Base-by-base conservation (phyloP, 257 asterid genomes). In the Handroanthus guayacan region DNA sequence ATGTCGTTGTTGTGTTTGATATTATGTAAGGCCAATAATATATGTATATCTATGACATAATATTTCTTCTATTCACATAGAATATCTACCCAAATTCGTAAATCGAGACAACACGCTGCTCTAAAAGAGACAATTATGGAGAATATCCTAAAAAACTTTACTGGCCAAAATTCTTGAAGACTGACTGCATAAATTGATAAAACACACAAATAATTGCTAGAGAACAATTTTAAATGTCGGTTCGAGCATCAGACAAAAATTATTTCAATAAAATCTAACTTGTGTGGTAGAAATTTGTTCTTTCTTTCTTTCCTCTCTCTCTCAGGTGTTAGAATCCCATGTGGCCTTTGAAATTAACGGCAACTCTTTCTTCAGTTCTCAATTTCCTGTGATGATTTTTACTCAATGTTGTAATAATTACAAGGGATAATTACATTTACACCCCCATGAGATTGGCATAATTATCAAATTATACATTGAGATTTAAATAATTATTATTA, bases 191-290 rank as follows among this genome's bases (percentile, higher is more conserved):
- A 2, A 17, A 25, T 1, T 25, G 31, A 25, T 25, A 25, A 25
- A 25, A 25, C 31, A 25, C 1, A 3, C 1, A 12, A 11, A 39
- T 39, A 68, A 6, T 51, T 47, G 65, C n/a, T 18, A 12, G 39
- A 39, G 50, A 74, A 2, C 57, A 20, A 37, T 12, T n/a, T 25
- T 16, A 57, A 16, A 74, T 69, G 80, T 81, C 86, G 81, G 85
- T 76, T 79, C 5, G 44, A 69, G 60, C n/a, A 75, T 36, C 60
- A 76, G 86, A 81, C 87, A 79, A 82, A 72, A 43, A n/a, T 80
- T 60, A 41, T 18, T 60, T 51, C 44, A 67, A 84, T 75, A 76
- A 82, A 82, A 84, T 84, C 85, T 82, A 65, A 62, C n/a, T 43
- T 67, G 61, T 72, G 79, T 85, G 89, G 86, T 69, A 47, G 71